Evolutionary conservation across 2,329 filamentous ascomycete species (phyloP).

Genomic region (Exophiala bonariae): DNA sequence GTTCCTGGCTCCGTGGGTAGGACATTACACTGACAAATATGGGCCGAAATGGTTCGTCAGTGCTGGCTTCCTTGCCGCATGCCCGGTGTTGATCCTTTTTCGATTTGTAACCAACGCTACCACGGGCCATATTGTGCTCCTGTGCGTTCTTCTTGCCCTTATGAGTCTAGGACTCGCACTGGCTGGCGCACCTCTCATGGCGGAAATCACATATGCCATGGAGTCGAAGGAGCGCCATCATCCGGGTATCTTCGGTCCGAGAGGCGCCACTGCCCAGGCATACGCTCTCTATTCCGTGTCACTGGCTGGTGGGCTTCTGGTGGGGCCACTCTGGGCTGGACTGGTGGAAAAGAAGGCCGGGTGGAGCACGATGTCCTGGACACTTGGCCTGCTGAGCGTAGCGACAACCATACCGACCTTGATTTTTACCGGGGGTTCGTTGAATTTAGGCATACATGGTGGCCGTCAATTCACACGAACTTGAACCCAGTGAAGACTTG

Average conservation of each 20-base stretch:
- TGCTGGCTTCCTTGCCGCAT: neutral
- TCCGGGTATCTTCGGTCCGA: conserved; percentile 50
- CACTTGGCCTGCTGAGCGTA: conserved; percentile 30
- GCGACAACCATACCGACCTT: too few species aligned
- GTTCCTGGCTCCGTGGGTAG: conserved; percentile 33
- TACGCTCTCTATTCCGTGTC: conserved; percentile 64
- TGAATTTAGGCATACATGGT: too few species aligned
- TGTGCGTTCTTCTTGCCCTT: conserved; percentile 44
- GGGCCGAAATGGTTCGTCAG: too few species aligned
- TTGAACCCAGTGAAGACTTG: too few species aligned
- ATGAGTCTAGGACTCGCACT: conserved; percentile 52
- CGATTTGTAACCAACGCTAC: conserved; percentile 21
- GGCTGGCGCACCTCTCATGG: conserved; percentile 54
- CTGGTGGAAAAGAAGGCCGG: conserved; percentile 35
- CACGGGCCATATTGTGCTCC: conserved; percentile 46
- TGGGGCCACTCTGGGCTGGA: conserved; percentile 61
- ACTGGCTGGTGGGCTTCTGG: conserved; percentile 57
- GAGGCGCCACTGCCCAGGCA: conserved; percentile 59
- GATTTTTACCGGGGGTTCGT: too few species aligned
- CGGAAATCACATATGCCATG: conserved; percentile 56
- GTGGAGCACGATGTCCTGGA: conserved; percentile 34
- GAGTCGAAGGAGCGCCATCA: conserved; percentile 56
- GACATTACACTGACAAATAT: too few species aligned
- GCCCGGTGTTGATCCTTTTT: conserved; percentile 10
- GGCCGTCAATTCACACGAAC: too few species aligned